A percentile compares a stretch with the other conserved stretches of the same genome.
phyloP scores from a whole-genome alignment of 2,329 filamentous ascomycete genomes.

The Cercospora sesami region DNA sequence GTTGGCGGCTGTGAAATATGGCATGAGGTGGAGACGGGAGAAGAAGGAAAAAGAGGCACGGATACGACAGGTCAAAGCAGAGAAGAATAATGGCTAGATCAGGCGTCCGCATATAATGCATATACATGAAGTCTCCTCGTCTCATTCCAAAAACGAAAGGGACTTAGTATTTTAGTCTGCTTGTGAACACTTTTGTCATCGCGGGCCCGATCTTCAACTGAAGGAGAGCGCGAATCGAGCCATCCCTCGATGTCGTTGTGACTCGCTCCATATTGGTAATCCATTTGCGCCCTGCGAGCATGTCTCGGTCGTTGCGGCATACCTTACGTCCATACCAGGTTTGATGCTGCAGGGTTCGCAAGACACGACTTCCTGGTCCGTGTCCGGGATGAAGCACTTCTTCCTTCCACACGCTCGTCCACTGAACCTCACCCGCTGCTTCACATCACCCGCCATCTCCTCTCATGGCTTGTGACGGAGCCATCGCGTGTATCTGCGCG shows the following conservation, averaged over 20 bases:
- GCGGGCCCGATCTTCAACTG: neutral
- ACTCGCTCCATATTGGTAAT: neutral
- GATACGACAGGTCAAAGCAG: neutral
- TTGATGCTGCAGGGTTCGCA: neutral
- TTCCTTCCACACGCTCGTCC: neutral
- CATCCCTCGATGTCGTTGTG: neutral
- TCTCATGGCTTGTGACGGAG: neutral
- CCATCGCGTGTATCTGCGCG: neutral
- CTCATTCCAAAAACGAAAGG: too few relatives aligned
- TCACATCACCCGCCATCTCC: neutral
- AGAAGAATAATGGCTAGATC: neutral
- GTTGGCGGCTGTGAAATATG: constrained; percentile 30
- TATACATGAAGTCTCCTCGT: too few relatives aligned
- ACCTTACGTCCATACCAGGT: neutral
- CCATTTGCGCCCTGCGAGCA: neutral
- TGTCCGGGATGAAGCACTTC: neutral
- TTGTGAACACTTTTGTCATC: neutral
- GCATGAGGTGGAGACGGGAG: constrained; percentile 34
- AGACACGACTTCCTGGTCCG: constrained; percentile 3
- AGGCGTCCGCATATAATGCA: neutral
- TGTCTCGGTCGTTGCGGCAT: neutral
- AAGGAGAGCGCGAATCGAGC: neutral
- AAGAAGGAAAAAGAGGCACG: constrained; percentile 30
- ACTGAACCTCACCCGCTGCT: neutral
- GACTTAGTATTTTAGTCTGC: neutral